Evolutionary conservation across 2,329 filamentous ascomycete species (phyloP), one percentile per base, ranked within the genome.

Genomic region (Acarospora socialis): DNA sequence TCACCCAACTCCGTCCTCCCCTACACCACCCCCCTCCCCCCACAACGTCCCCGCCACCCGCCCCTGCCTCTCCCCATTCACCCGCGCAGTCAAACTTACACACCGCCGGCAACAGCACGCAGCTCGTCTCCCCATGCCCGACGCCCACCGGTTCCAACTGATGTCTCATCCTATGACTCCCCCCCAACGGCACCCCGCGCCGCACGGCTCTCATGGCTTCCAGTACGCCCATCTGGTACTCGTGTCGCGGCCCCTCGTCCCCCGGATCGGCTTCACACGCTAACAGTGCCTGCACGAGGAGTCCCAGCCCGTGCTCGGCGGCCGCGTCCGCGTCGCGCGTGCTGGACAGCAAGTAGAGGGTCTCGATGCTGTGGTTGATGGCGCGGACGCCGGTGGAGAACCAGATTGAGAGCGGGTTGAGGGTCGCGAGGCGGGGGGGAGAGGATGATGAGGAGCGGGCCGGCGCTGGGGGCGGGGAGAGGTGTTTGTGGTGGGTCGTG

Each of bases 101-200:
- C 4, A 75, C 68, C 1, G 63, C 59, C 0, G 70, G 68, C 21
- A 65, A 54, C 34, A 70, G 53, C 27, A 66, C 62, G 44, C 63
- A 75, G 41, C 64, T 70, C 17, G 69, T 75, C 47, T 72, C 68
- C 7, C 70, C 70, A 43, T 76, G 70, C 0, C 65, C 63, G 2
- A 74, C 69, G 0, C 69, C 69, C 3, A 68, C 46, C 0, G 68
- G 68, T 0, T 65, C 65, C 0, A 69, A 54, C 48, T 60, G 63
- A 43, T 68, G 64, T 3, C 63, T 63, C 36, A 69, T 68, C 0
- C 61, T 65, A 41, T 69, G 63, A 39, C 62, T 63, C 3, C 59
- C 61, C 1, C 61, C 65, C 20, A 68, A 39, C n/a, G 60, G 50
- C 14, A 58, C 55, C 0, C 52, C 59, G 3, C 46, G 49, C 18